Base-by-base conservation (phyloP, 148 eudicot species). In the Chenopodium album region DNA sequence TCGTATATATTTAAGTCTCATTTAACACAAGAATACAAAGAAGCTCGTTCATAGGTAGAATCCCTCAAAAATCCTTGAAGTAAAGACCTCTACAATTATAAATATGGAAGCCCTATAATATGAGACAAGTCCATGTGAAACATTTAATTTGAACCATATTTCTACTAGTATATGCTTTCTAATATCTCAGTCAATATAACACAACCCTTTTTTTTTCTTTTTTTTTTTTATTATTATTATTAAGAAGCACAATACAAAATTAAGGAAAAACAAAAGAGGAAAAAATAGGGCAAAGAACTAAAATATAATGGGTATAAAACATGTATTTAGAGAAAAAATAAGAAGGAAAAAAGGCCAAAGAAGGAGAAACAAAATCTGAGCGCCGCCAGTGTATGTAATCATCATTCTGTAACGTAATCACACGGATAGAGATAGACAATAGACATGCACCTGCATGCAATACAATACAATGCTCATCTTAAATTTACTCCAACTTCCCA, bases 331-430 rank as follows among this genome's bases (percentile, higher is more conserved):
- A 78, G 56, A 64, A n/a, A 64, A 41, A 65, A 64, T 5, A 78
- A 68, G 26, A 11, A 20, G 1, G 75, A 7, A 68, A 34, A 67
- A 26, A 52, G 4, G 4, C 86, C 86, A 86, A 72, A 20, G 5
- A n/a, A 52, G 83, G 89, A 89, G 87, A 83, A 86, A 88, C 92
- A 89, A 81, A 2, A 82, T 84, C 92, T 89, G 92, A 81, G 80
- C 84, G 89, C 90, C 90, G 90, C 86, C 92, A 86, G 88, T 80
- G 87, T 89, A 87, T 80, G 88, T 89, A 87, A 89, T 89, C 74
- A 71, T 71, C 88, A 87, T 87, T 81, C 89, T 80, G 75, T 17
- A 56, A 80, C 75, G 47, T 82, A 82, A 79, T 26, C 34, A 50
- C 64, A 79, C 66, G 32, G 73, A 68, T 62, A 41, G 44, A 41